Conservation (phyloP, 192 early-diverging fungal genomes). For the Gorgonomyces haynaldii region DNA sequence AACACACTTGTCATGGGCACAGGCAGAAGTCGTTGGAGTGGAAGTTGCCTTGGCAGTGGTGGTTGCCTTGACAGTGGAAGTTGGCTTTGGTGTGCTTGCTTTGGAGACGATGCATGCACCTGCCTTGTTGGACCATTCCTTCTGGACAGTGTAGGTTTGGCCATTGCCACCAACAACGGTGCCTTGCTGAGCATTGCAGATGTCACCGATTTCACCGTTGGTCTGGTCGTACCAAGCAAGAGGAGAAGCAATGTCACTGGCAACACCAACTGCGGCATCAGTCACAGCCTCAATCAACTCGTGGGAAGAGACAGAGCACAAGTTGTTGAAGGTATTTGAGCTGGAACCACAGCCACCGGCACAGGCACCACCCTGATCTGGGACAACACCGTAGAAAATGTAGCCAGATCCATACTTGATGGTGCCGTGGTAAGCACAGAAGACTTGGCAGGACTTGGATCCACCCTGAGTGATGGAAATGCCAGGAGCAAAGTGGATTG, state of each 20-base stretch:
- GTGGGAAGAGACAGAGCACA: constrained; percentile 13
- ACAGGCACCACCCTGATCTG: constrained; percentile 20
- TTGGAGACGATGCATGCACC: neutral
- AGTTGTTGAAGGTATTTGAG: constrained; percentile 1
- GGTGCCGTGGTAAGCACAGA: constrained; percentile 28
- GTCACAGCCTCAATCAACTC: constrained; percentile 16
- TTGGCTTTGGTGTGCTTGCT: too few species aligned
- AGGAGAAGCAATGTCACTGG: neutral
- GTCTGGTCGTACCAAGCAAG: constrained; percentile 19
- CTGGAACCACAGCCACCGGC: constrained; percentile 14
- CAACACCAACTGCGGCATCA: constrained; percentile 17
- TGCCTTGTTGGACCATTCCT: constrained; percentile 6
- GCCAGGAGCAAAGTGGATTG: constrained; percentile 23
- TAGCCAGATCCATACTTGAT: constrained; percentile 9
- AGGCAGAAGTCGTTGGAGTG: too few species aligned
- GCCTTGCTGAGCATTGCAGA: constrained; percentile 18
- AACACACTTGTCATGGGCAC: too few species aligned
- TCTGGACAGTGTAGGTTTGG: constrained; percentile 1
- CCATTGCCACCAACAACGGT: constrained; percentile 5
- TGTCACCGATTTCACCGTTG: constrained; percentile 21
- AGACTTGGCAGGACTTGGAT: constrained; percentile 10
- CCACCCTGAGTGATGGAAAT: constrained; percentile 2
- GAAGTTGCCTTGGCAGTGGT: too few species aligned
- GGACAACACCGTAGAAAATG: constrained; percentile 19
- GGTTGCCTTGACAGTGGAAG: too few species aligned